Base-by-base conservation (phyloP, 345 rosid species). In the Eucalyptus guilfoylei region DNA sequence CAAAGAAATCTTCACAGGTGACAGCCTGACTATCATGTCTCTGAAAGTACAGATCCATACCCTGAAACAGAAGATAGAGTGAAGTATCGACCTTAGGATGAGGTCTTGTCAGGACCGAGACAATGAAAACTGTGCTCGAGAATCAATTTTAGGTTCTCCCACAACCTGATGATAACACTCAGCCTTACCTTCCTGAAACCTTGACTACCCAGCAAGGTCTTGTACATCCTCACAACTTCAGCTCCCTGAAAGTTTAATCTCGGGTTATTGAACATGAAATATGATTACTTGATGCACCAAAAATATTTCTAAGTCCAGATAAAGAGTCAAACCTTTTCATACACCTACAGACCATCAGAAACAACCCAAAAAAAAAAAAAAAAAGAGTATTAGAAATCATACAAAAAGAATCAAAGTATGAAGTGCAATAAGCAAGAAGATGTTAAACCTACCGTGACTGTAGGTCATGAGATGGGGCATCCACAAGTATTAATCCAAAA, bases 151-250 rank as follows among this genome's bases (percentile, higher is more conserved):
- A 30, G 54, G 81, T 55, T 34, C 58, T 49, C 85, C 44, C 44
- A 49, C 45, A 7, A 47, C 58, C 44, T 44, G 12, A 87, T 49
- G 86, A 81, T 49, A 40, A 81, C 80, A 86, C 87, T 89, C 87
- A 76, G 13, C 85, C 47, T 76, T 93, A 98, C 99, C 96, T 96
- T 96, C 90, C 98, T 93, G 92, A 98, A 98, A 58, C 99, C 99
- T 90, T 95, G 93, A 91, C 91, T 95, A 88, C 99, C 99, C 76
- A 98, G 91, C 88, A 98, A 91, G 89, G 99, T 98, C 94, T 98
- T 98, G 98, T 98, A 98, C 99, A 98, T 98, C 98, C 99, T 94
- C 86, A 98, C 99, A 88, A 97, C 99, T 94, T 98, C 99, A 90
- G 99, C 99, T 93, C 99, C 99, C 99, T 98, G 91, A 88, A 49